A percentile compares a stretch with the other conserved stretches of the same genome.
phyloP scores from a whole-genome alignment of 768 basidiomycete genomes.

The Astraeus odoratus region DNA sequence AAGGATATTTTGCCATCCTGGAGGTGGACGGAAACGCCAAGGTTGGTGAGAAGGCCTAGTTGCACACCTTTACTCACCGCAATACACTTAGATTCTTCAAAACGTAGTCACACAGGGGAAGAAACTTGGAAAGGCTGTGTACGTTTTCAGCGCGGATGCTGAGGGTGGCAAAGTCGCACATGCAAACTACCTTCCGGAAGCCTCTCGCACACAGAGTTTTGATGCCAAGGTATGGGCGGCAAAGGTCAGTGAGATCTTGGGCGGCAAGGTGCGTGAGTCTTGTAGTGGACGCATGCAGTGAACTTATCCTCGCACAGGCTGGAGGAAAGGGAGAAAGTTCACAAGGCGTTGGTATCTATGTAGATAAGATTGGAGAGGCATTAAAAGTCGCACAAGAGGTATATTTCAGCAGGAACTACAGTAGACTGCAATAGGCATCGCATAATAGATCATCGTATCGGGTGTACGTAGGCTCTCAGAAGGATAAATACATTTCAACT shows the following conservation, averaged over 20 bases:
- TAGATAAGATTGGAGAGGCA: constrained; percentile 60
- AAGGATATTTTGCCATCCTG: constrained; percentile 63
- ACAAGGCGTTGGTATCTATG: constrained; percentile 78
- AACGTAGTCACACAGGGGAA: constrained; percentile 70
- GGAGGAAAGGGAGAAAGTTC: constrained; percentile 93
- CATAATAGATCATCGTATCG: background rate
- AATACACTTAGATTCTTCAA: constrained; percentile 58
- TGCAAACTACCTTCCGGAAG: constrained; percentile 72
- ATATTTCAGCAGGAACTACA: constrained; percentile 20
- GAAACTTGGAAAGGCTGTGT: constrained; percentile 76
- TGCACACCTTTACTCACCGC: background rate
- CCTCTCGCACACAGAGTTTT: constrained; percentile 53
- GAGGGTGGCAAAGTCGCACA: constrained; percentile 76
- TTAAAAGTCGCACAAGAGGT: constrained; percentile 46
- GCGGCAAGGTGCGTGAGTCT: constrained; percentile 69
- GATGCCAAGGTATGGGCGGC: constrained; percentile 89
- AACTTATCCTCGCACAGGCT: constrained; percentile 43
- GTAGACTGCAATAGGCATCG: background rate
- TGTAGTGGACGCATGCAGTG: background rate
- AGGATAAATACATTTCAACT: background rate
- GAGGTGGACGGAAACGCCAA: constrained; percentile 84
- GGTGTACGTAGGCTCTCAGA: background rate
- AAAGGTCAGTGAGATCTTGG: constrained; percentile 69
- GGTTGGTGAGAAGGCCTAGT: constrained; percentile 33
- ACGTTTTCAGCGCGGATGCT: constrained; percentile 76